Conservation (phyloP, 495 filamentous ascomycete species). For the Penicillium ochrochloron region DNA sequence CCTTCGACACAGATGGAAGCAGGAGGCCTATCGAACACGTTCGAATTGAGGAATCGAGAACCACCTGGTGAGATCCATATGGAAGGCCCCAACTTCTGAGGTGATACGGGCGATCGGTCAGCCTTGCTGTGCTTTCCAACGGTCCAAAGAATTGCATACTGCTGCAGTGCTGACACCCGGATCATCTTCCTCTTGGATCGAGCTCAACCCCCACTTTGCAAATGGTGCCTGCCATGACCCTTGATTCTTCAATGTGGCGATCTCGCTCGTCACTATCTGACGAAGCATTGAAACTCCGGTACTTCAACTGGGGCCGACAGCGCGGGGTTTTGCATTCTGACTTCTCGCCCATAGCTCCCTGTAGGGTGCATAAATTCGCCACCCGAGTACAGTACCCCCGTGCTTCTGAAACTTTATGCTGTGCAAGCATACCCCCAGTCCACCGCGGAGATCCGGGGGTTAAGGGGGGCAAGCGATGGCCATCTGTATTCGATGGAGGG, state of each 20-base stretch:
- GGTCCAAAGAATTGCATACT: neutral
- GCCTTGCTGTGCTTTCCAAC: neutral
- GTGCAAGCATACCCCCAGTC: slow-evolving; percentile 18
- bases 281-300: neutral
- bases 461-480: neutral
- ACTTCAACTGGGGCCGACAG: neutral
- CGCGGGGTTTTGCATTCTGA: neutral
- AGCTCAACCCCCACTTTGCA: neutral
- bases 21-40: neutral
- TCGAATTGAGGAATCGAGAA: neutral
- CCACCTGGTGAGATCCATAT: neutral
- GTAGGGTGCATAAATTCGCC: slow-evolving; percentile 14
- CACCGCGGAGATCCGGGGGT: slow-evolving; percentile 21
- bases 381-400: slow-evolving; percentile 14
- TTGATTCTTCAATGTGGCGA: neutral
- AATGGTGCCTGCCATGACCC: slow-evolving; percentile 2
- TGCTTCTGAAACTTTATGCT: slow-evolving; percentile 20
- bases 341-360: neutral
- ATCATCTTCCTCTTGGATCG: neutral
- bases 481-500: neutral
- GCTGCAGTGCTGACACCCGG: neutral
- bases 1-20: neutral
- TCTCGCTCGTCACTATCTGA: slow-evolving; percentile 1
- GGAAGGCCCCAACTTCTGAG: neutral
- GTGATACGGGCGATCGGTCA: slow-evolving; percentile 1